Conservation (phyloP, 257 asterid species). For the Nicotiana obtusifolia region DNA sequence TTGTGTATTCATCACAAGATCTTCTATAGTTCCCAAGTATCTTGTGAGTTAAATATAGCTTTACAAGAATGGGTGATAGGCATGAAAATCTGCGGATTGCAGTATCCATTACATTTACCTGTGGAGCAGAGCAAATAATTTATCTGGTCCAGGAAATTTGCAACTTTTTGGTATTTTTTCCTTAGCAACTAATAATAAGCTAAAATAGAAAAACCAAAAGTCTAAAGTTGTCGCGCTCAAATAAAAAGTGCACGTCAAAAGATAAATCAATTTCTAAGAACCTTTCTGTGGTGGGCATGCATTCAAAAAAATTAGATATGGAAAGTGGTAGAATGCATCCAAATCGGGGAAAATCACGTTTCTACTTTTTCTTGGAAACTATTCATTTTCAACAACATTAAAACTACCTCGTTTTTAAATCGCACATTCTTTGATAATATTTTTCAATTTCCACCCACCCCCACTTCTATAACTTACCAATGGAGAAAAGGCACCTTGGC, state of each 20-base stretch:
- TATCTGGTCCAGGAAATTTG: background rate
- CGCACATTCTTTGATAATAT: background rate
- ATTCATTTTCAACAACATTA: background rate
- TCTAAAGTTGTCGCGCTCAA: background rate
- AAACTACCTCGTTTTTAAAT: background rate
- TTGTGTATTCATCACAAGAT: conserved; percentile 6
- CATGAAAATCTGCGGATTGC: background rate
- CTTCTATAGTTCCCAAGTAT: background rate
- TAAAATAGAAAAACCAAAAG: background rate
- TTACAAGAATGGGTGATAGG: background rate
- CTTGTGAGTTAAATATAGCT: conserved; percentile 9
- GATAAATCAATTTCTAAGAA: background rate
- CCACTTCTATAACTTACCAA: background rate
- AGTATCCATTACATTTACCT: background rate
- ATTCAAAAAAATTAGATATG: background rate
- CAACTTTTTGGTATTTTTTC: background rate
- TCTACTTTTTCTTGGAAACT: background rate
- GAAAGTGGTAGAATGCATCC: conserved; percentile 1
- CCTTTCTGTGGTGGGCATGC: background rate
- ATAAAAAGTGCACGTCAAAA: background rate
- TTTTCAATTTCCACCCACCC: background rate
- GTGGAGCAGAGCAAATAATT: background rate
- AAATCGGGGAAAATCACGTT: background rate
- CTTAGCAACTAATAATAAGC: background rate
- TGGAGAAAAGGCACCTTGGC: background rate